Evolutionary conservation across 371 early-diverging fungal species (phyloP).

Genomic region (Mucor lusitanicus): DNA sequence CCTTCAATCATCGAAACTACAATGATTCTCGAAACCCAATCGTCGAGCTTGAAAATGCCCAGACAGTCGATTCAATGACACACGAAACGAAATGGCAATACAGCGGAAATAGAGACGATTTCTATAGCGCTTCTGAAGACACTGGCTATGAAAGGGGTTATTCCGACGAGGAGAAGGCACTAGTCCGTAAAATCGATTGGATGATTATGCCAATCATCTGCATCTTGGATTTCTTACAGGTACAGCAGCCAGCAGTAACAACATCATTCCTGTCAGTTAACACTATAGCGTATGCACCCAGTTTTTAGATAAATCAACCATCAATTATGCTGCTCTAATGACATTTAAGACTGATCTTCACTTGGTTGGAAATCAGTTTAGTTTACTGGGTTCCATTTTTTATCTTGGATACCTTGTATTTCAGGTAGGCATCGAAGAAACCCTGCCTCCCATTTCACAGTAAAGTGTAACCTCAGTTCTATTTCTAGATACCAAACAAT

Average conservation of each 20-base stretch:
- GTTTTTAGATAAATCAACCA: slow-evolving; percentile 49
- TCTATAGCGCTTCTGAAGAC: slow-evolving; percentile 11
- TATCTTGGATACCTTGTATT: slow-evolving; percentile 41
- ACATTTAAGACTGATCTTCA: slow-evolving; percentile 31
- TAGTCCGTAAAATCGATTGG: slow-evolving; percentile 40
- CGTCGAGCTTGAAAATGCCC: neutral
- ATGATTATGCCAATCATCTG: slow-evolving; percentile 44
- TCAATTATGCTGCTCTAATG: slow-evolving; percentile 39
- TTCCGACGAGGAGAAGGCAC: slow-evolving; percentile 36
- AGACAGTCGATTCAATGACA: neutral
- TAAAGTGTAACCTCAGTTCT: neutral
- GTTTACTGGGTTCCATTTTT: slow-evolving; percentile 38
- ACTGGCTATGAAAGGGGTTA: slow-evolving; percentile 15
- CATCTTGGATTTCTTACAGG: slow-evolving; percentile 42
- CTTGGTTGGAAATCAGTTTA: slow-evolving; percentile 30
- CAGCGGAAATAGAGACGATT: slow-evolving; percentile 22
- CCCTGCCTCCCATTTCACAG: neutral
- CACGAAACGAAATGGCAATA: slow-evolving; percentile 22
- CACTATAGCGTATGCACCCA: slow-evolving; percentile 1
- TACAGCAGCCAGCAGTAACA: slow-evolving; percentile 4
- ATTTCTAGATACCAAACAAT: slow-evolving; percentile 40
- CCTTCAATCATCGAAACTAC: slow-evolving; percentile 7
- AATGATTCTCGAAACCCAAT: neutral
- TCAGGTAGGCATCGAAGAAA: slow-evolving; percentile 38
- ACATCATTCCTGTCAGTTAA: neutral